Base-by-base conservation (phyloP, 177 flowering plant species). In the Telopea speciosissima region DNA sequence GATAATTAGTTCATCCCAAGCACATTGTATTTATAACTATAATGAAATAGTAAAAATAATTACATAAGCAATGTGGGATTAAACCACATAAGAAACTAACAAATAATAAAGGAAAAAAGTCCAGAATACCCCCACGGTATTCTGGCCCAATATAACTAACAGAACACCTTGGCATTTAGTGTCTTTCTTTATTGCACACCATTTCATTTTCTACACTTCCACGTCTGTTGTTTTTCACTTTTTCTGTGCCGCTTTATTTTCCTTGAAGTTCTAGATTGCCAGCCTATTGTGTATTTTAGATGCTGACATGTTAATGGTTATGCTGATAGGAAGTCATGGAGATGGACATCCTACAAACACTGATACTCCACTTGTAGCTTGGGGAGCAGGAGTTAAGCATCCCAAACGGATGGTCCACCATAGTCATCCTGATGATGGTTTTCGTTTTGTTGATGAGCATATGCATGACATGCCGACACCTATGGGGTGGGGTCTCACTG, bases 291-390 rank as follows among this genome's bases (percentile, higher is more conserved):
- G 24, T 25, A 45, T 25, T 72, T 63, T 69, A n/a, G 70, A 70
- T 68, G 67, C 76, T 83, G 80, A 81, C 28, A 14, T 70, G 54
- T 44, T 69, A 61, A 65, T 28, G 16, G 9, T 77, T 78, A 81
- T 77, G 68, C 63, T 79, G 70, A 69, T 72, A 94, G 98, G 98
- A 68, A 94, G 98, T 80, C 98, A 94, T 80, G 98, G 98, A 59
- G 98, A 94, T 78, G 98, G 98, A 56, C 98, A 94, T 82, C 95
- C 91, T 65, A 64, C 97, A 76, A 89, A 89, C 81, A 94, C 98
- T 58, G 95, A 92, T 70, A 94, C 98, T 74, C 98, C 98, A 65
- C 90, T 94, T 66, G 97, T 94, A 81, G 98, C 82, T 72, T 94
- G 97, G 98, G 98, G 97, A 75, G 97, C 97, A 33, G 98, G 98